Evolutionary conservation across 345 rosid species (phyloP), one percentile per base, ranked within the genome.

Genomic region (Arabis alpina): DNA sequence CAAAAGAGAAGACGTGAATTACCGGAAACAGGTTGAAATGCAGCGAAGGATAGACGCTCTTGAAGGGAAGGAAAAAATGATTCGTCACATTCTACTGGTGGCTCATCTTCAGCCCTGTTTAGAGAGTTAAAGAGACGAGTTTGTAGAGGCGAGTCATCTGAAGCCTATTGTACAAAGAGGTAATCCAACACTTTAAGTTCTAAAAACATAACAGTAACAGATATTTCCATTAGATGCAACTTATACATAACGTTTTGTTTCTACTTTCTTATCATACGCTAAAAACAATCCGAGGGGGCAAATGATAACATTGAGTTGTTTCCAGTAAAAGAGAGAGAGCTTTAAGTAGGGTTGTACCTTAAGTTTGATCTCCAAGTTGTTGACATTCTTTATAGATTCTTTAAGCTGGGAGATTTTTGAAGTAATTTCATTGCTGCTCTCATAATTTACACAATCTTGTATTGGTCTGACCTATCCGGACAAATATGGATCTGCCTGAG

Each of bases 401-500:
- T 79, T 85, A 13, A 91, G 75, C 58, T 71, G 28, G 30, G 58
- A 61, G 56, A 87, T 48, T 79, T 74, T 71, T n/a, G 83, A 64
- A 51, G 59, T 80, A 53, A 83, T n/a, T 37, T 64, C 55, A 52
- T 70, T 45, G 52, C 77, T 48, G 54, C 61, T 45, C 42, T 68
- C 81, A 61, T 45, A 43, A 78, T 19, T 66, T 14, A 30, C 12
- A 67, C 83, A 89, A 68, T 88, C 94, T 68, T 75, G 81, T 58
- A 79, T 48, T 12, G 97, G 86, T 40, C 72, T 71, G 77, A 91
- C 86, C 71, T 85, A 84, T n/a, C 97, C 97, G 63, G 73, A 76
- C 81, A 82, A 79, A 79, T 82, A 91, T 64, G 92, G 92, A 67
- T 82, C 91, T 77, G 89, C 86, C 97, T 84, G 92, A 76, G 66